Evolutionary conservation across 2,329 filamentous ascomycete genomes (phyloP).

Genomic region (Phialemonium atrogriseum): DNA sequence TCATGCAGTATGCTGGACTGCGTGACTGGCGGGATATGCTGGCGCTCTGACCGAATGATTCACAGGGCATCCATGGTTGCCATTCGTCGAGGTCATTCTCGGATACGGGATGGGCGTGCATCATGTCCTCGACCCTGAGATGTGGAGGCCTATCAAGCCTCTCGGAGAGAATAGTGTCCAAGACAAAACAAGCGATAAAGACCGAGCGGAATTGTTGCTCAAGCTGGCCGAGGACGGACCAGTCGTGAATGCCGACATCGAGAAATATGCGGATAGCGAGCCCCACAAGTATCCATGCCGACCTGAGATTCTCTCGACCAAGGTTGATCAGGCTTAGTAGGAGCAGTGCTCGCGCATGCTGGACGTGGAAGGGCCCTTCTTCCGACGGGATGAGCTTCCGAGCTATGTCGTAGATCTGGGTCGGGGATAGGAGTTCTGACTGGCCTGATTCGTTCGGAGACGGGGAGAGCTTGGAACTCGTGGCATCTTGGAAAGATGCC

Average conservation of each 20-base stretch:
- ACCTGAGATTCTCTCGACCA: constrained; percentile 43
- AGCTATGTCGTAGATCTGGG: constrained; percentile 41
- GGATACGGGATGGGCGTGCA: constrained; percentile 35
- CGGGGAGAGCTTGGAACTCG: constrained; percentile 12
- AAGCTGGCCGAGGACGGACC: constrained; percentile 3
- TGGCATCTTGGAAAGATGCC: constrained; percentile 44
- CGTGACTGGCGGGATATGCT: constrained; percentile 14
- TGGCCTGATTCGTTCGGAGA: constrained; percentile 7
- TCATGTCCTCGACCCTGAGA: constrained; percentile 37
- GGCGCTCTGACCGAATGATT: constrained; percentile 22
- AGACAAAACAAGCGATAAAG: constrained; percentile 48
- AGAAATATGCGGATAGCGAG: constrained; percentile 49
- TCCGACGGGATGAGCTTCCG: constrained; percentile 39
- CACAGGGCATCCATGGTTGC: constrained; percentile 58
- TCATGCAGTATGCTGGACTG: constrained; percentile 26
- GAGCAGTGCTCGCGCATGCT: constrained; percentile 47
- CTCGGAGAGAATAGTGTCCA: constrained; percentile 51
- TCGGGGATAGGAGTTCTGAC: constrained; percentile 18
- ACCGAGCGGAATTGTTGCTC: constrained; percentile 12
- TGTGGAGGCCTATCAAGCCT: constrained; percentile 41
- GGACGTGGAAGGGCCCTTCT: constrained; percentile 37
- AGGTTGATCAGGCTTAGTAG: constrained; percentile 56
- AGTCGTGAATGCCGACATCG: constrained; percentile 10
- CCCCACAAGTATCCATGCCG: constrained; percentile 58
- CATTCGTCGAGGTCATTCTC: constrained; percentile 67